Evolutionary conservation across 2,329 filamentous ascomycete species (phyloP).

Genomic region (Diplocarpon mali): DNA sequence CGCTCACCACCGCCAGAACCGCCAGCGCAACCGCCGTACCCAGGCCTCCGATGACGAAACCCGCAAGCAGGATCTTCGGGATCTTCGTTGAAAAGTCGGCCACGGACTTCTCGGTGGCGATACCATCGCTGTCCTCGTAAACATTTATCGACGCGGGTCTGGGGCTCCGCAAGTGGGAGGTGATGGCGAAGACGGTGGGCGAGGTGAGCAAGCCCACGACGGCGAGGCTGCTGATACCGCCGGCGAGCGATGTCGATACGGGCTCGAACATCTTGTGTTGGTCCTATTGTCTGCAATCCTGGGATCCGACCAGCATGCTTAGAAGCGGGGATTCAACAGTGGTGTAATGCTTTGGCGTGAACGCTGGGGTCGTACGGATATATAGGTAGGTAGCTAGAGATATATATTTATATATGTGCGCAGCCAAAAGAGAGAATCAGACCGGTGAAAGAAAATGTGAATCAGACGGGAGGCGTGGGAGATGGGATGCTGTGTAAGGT

Average conservation of each 20-base stretch:
- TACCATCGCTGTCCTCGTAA: conserved; percentile 62
- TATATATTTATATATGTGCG: no score
- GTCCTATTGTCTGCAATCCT: background rate
- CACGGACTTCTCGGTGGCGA: conserved; percentile 51
- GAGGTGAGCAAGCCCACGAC: conserved; percentile 30
- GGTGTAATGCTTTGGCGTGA: background rate
- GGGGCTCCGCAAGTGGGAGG: conserved; percentile 27
- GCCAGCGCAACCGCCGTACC: conserved; percentile 45
- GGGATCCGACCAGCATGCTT: conserved; percentile 1
- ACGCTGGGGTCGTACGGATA: no score
- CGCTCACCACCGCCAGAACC: conserved; percentile 37
- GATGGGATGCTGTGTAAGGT: no score
- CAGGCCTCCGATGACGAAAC: conserved; percentile 43
- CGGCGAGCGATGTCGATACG: conserved; percentile 17
- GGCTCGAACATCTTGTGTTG: conserved; percentile 52
- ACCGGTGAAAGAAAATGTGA: no score
- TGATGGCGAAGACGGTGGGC: conserved; percentile 29
- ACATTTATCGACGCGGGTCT: conserved; percentile 29
- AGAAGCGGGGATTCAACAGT: background rate
- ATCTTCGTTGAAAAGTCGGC: conserved; percentile 49
- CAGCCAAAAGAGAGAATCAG: no score
- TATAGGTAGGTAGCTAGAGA: no score
- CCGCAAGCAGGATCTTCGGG: conserved; percentile 43
- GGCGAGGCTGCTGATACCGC: conserved; percentile 25
- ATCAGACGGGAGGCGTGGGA: no score